Evolutionary conservation across 768 basidiomycete species (phyloP).

Genomic region (Serpula lacrymans): DNA sequence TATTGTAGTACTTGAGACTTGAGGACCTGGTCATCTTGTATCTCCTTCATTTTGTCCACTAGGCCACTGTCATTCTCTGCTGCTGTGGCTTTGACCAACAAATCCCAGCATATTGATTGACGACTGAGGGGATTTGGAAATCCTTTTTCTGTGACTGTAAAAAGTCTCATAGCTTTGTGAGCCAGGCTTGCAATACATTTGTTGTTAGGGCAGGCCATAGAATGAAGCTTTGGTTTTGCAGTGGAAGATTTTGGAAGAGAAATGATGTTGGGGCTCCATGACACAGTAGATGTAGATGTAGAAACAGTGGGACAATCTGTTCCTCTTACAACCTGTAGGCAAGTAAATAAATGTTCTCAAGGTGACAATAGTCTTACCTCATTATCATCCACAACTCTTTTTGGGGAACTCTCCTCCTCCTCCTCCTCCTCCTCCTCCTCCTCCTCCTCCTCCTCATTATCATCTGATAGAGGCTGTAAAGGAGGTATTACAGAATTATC

Average conservation of each 20-base stretch:
- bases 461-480: no score
- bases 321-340: neutral
- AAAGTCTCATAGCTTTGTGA: neutral
- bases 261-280: conserved; percentile 1
- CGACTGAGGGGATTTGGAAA: neutral
- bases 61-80: neutral
- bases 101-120: neutral
- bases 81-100: neutral
- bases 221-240: no score
- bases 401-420: neutral
- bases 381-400: neutral
- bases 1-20: neutral
- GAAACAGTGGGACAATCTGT: no score
- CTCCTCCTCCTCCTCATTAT: neutral
- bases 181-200: neutral
- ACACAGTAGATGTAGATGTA: no score
- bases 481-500: no score
- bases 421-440: neutral
- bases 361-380: neutral
- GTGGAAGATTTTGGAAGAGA: no score
- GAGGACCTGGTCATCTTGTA: neutral
- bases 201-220: neutral
- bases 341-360: neutral
- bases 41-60: neutral
- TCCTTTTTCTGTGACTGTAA: neutral